Percentiles rank a stretch among this genome's conserved stretches.
These are phyloP conservation scores for Hortaea sp. DNA, from an alignment of 2,329 filamentous ascomycete species.

Conservation along the genomic window DNA sequence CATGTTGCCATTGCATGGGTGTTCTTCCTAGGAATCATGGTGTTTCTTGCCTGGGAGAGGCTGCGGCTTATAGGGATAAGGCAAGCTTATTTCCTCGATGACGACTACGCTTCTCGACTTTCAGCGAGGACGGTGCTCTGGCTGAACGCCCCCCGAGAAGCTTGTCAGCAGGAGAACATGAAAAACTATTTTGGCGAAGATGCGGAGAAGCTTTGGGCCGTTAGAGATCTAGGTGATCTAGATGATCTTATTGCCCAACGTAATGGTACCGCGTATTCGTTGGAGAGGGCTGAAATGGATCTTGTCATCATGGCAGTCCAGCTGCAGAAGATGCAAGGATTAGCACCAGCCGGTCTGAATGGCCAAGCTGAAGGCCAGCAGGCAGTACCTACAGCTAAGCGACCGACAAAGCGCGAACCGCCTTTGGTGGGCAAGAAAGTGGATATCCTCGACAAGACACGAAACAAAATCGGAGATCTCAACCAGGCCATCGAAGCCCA, in stretches of 20 bases:
- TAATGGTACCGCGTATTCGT: conserved; percentile 31
- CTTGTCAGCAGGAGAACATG: conserved; percentile 19
- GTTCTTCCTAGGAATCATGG: conserved; percentile 31
- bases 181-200: conserved; percentile 30
- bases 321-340: conserved; percentile 9
- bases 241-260: conserved; percentile 35
- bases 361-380: conserved; percentile 11
- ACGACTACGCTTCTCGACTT: conserved; percentile 33
- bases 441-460: conserved; percentile 85
- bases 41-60: conserved; percentile 36
- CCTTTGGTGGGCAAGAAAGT: conserved; percentile 68
- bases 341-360: conserved; percentile 5
- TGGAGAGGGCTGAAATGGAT: conserved; percentile 37
- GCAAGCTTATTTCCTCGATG: conserved; percentile 38
- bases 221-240: conserved; percentile 36
- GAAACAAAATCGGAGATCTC: conserved; percentile 62
- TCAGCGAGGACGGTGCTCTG: conserved; percentile 40
- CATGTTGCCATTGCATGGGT: conserved; percentile 34
- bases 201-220: conserved; percentile 32
- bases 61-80: conserved; percentile 39
- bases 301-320: conserved; percentile 28
- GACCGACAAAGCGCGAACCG: conserved; percentile 60
- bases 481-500: conserved; percentile 60
- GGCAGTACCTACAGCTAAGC: conserved; percentile 25
- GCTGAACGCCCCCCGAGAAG: conserved; percentile 32